These are phyloP conservation scores for Erigeron canadensis DNA, from an alignment of 129 eudicot genomes.

Conservation along the genomic window DNA sequence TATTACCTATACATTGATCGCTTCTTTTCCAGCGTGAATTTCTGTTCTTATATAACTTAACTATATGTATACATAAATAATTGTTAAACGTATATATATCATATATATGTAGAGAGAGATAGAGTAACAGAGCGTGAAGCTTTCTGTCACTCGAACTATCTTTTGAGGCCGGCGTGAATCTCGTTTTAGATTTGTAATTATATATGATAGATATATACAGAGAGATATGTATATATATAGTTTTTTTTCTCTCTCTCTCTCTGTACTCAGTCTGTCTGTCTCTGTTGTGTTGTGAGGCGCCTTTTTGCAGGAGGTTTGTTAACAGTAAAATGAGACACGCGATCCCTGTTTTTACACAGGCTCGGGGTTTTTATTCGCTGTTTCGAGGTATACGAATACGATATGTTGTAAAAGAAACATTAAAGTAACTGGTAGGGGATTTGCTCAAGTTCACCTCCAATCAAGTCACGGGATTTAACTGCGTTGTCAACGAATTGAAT, in stretches of 20 bases:
- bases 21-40: too few relatives aligned
- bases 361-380: slow-evolving; percentile 24
- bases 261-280: slow-evolving; percentile 28
- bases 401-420: not conserved
- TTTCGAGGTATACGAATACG: slow-evolving; percentile 29
- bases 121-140: not conserved
- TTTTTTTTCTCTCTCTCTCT: slow-evolving; percentile 15
- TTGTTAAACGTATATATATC: too few relatives aligned
- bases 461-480: slow-evolving; percentile 17
- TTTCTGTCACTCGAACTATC: slow-evolving; percentile 31
- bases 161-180: not conserved
- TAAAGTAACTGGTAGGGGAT: slow-evolving; percentile 17
- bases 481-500: not conserved
- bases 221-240: not conserved
- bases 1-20: too few relatives aligned
- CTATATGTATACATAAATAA: too few relatives aligned
- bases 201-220: too few relatives aligned
- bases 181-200: too few relatives aligned
- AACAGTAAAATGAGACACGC: slow-evolving; percentile 47
- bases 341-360: slow-evolving; percentile 38
- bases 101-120: slow-evolving; percentile 24
- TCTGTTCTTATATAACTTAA: too few relatives aligned
- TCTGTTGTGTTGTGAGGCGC: slow-evolving; percentile 38
- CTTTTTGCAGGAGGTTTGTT: slow-evolving; percentile 47
- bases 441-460: slow-evolving; percentile 29